Evolutionary conservation across 2,329 filamentous ascomycete species (phyloP), one percentile per base, ranked within the genome.

Genomic region (Fusarium metavorans): DNA sequence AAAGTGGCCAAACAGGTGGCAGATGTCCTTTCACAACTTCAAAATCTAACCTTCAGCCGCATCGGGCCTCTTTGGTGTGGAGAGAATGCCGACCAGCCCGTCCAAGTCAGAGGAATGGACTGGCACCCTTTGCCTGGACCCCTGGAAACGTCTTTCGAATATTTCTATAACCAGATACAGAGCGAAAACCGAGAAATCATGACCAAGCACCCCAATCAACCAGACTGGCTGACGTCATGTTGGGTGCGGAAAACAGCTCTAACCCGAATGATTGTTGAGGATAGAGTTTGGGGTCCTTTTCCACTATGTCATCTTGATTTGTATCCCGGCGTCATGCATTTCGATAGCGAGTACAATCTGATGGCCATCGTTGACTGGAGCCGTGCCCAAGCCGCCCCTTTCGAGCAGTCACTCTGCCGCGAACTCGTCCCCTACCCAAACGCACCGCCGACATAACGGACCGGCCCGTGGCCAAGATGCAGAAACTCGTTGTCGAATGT

Each of bases 271-370:
- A 66, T 81, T 30, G 67, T 81, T 48, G 78, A 81, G 60, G 76
- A 79, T 39, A 71, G 77, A 60, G 67, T 82, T 23, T 70, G 73
- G 61, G 80, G 83, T 50, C 82, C 82, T 16, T 84, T 27, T 27
- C 25, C 25, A 27, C 25, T 27, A 27, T 27, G 25, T 27, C 25
- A 27, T 6, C 25, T 27, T 27, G 25, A 27, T 27, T 27, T 27
- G 25, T 6, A 27, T 27, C 25, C 25, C 25, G 25, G 25, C 25
- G 25, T 27, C 25, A 27, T 27, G 6, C 25, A 27, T 7, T 85
- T 85, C 34, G 84, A 85, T 68, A 69, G 81, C 20, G 82, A 85
- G 54, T 84, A 83, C 72, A 84, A 83, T 69, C 64, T 84, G 39
- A 81, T 75, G 2, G 82, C 79, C 23, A 70, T 84, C 35, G 76